These are phyloP conservation scores for Saccharomycopsis sp. DNA, from an alignment of 805 yeast species.

Conservation along the genomic window DNA sequence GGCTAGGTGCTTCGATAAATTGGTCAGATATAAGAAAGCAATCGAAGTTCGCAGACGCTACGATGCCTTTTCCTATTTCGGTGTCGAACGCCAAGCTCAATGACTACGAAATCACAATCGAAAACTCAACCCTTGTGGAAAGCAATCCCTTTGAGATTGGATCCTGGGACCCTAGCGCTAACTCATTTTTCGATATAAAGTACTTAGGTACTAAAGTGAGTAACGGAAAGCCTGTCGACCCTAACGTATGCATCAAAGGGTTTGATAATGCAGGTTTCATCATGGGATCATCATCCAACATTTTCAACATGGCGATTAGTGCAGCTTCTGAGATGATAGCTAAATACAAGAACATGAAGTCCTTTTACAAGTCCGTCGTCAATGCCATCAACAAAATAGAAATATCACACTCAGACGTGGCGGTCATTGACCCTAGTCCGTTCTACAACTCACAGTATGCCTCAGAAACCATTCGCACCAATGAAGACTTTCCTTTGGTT, in stretches of 20 bases:
- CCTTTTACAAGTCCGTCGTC: slow-evolving; percentile 14
- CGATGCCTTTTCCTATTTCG: slow-evolving; percentile 44
- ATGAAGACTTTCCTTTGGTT: slow-evolving; percentile 25
- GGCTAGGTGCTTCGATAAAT: slow-evolving; percentile 43
- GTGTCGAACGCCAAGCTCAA: slow-evolving; percentile 61
- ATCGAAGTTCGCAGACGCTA: slow-evolving; percentile 39
- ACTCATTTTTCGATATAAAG: slow-evolving; percentile 56
- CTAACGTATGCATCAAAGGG: slow-evolving; percentile 51
- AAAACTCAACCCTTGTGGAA: slow-evolving; percentile 64
- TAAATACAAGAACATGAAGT: slow-evolving; percentile 12
- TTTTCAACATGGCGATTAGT: slow-evolving; percentile 62
- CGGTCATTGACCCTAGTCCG: slow-evolving; percentile 41
- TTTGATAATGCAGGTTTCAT: slow-evolving; percentile 78
- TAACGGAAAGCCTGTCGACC: slow-evolving; percentile 46
- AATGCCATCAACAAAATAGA: background rate
- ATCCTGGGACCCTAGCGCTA: slow-evolving; percentile 76
- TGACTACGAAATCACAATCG: slow-evolving; percentile 44
- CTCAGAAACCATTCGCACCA: background rate
- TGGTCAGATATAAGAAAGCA: slow-evolving; percentile 37
- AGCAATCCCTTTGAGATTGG: slow-evolving; percentile 70
- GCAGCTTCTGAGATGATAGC: slow-evolving; percentile 36
- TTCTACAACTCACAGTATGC: slow-evolving; percentile 29
- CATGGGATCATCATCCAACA: slow-evolving; percentile 75
- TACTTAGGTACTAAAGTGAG: slow-evolving; percentile 62
- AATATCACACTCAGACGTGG: slow-evolving; percentile 10